Percentiles rank a stretch among this genome's conserved stretches.
These are phyloP conservation scores for Giardia muris DNA, from an alignment of 208 protist species.

Conservation along the genomic window DNA sequence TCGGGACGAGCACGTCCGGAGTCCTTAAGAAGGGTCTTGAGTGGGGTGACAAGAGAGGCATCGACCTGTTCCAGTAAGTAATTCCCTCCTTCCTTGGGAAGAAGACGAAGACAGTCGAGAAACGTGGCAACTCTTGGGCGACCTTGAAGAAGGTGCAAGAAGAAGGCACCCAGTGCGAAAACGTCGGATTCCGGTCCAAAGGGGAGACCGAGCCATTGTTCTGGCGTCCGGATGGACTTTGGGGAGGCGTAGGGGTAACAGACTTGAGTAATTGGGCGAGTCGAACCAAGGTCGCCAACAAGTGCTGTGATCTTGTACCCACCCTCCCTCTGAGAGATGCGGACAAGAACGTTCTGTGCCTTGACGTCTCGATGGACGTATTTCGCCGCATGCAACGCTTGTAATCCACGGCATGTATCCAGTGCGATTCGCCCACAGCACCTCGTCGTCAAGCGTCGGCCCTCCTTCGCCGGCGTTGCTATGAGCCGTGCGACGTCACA, in stretches of 20 bases:
- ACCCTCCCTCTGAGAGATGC: not conserved
- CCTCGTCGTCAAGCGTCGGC: not conserved
- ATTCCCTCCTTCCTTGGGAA: not conserved
- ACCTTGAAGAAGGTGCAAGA: not conserved
- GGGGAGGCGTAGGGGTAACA: not conserved
- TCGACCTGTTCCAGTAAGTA: not conserved
- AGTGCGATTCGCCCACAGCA: not conserved
- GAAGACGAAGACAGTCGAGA: not conserved
- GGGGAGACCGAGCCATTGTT: not conserved
- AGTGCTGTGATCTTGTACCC: not conserved
- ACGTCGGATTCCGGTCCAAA: not conserved
- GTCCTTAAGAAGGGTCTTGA: not conserved
- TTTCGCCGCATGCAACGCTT: not conserved
- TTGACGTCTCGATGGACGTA: not conserved
- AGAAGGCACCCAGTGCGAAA: not conserved
- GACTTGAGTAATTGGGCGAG: not conserved
- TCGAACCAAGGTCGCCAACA: not conserved
- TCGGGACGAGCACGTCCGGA: not conserved
- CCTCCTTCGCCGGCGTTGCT: not conserved
- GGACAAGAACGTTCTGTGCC: not conserved
- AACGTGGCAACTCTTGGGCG: not conserved
- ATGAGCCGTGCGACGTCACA: not conserved
- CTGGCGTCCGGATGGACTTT: not conserved
- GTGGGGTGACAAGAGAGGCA: not conserved
- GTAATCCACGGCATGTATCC: not conserved